Base-by-base conservation (phyloP, 2,329 filamentous ascomycete species). In the Diaporthe sp. region DNA sequence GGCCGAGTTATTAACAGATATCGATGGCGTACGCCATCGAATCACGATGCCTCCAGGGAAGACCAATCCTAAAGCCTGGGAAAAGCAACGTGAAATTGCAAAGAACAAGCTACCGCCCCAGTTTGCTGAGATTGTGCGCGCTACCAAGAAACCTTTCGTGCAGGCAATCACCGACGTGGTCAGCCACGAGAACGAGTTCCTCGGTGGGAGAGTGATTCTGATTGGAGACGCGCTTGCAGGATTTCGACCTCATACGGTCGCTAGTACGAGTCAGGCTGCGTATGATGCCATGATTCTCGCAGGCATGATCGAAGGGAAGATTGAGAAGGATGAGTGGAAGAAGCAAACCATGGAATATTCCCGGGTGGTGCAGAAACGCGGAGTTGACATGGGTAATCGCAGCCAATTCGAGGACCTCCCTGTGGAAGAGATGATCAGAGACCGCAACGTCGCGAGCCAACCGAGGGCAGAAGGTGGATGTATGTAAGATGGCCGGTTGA, bases 141-240 rank as follows among this genome's bases (percentile, higher is more conserved):
- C 80, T 10, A 85, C 85, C 0, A 75, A 77, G 44, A 78, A 78
- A 58, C 85, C 85, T 1, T 87, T 87, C 78, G 81, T 86, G 2
- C 83, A 84, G 65, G 82, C 80, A 5, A 82, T 86, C 10, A 84
- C 82, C 5, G 84, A 86, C 70, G 82, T 83, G 1, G 69, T 84
- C 4, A 81, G 80, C n/a, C 80, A 81, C 0, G 75, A 77, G 19
- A 78, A 84, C 51, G 79, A 82, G 71, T 85, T 82, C 66, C 75
- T 82, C n/a, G 51, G 82, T 83, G 84, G 83, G 0, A 84, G 81
- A 71, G 79, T 86, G 0, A 75, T 87, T 22, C 75, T 87, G 2
- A 79, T 85, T 2, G 85, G 85, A n/a, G 86, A 87, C 76, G 84
- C 85, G 1, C 75, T 87, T 1, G 84, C 85, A 0, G 82, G 83